Conservation (phyloP, 148 eudicot species). For the Persicaria tinctoria region DNA sequence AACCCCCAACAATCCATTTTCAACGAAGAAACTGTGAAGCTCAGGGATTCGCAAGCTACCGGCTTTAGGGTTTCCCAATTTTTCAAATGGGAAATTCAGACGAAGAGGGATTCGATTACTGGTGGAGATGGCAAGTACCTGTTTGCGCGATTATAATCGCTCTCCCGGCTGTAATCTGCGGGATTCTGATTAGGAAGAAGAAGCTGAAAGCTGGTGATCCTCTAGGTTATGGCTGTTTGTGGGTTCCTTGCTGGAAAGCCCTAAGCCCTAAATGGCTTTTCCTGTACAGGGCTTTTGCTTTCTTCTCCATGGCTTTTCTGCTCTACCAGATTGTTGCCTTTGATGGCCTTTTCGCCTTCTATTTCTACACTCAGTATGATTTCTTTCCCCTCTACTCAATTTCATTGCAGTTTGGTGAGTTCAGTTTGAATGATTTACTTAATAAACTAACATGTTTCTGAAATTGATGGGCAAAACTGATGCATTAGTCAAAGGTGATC, state of each 20-base stretch:
- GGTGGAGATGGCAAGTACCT: conserved; percentile 66
- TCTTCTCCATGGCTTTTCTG: conserved; percentile 44
- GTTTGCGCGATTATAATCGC: conserved; percentile 51
- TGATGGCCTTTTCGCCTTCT: conserved; percentile 51
- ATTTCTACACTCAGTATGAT: conserved; percentile 82
- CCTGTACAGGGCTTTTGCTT: conserved; percentile 48
- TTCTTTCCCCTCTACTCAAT: neutral
- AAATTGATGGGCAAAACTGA: neutral
- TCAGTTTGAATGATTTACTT: neutral
- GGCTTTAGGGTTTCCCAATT: conserved; percentile 2
- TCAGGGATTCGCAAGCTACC: neutral
- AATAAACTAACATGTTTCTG: neutral
- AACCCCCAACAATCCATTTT: neutral
- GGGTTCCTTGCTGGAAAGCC: conserved; percentile 73
- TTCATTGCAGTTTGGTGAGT: neutral
- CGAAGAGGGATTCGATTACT: conserved; percentile 38
- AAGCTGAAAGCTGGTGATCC: neutral
- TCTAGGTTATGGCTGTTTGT: conserved; percentile 26
- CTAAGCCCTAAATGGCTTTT: conserved; percentile 67
- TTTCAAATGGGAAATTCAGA: conserved; percentile 13
- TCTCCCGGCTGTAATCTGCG: conserved; percentile 33
- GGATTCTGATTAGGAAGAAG: conserved; percentile 22
- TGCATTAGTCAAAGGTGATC: neutral
- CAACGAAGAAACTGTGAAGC: neutral
- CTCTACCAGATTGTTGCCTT: conserved; percentile 35